Evolutionary conservation across 73 alveolate genomes (phyloP), one percentile per base, ranked within the genome.

Genomic region (Paramecium biaurelia): DNA sequence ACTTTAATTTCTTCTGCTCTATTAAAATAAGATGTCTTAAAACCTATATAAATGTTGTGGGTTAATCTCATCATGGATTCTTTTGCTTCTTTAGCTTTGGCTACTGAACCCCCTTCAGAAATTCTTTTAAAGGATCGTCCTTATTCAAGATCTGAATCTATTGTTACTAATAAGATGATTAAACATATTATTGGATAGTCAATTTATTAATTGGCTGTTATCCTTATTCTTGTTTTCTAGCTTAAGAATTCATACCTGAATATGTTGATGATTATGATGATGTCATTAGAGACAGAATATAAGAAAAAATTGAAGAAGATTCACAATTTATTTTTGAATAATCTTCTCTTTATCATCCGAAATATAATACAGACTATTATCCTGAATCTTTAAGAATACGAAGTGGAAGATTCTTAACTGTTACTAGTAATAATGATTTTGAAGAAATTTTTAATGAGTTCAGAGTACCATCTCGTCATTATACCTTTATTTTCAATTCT

Each of bases 61-160:
- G 98, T 98, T 23, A 98, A 98, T 94, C 92, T 98, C 70, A 97
- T 98, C 21, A 97, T 98, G 99, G 99, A 98, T 92, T 94, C 99
- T 35, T 95, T 97, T 59, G 99, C 99, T 1, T 95, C 99, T 43
- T 84, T 97, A 20, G 99, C 99, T 20, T 94, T 97, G 34, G 99
- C 99, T 2, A 97, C 99, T 21, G 99, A 97, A 72, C 99, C 98
- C 10, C 99, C 99, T 21, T 93, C 96, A 82, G 96, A 92, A 38
- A 95, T 96, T 14, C 93, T 97, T 57, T 89, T 97, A 35, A 58
- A 79, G 32, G 90, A 95, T 95, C 93, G 88, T 49, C 99, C 99
- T 8, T 94, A 97, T 82, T 84, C 93, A 85, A 95, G 98, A 94
- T 95, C 95, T 92, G 99, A 97, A 59, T 95, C 97, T 38, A 97